Evolutionary conservation across 2,329 filamentous ascomycete species (phyloP), one percentile per base, ranked within the genome.

Genomic region (Diaporthe nobilis): DNA sequence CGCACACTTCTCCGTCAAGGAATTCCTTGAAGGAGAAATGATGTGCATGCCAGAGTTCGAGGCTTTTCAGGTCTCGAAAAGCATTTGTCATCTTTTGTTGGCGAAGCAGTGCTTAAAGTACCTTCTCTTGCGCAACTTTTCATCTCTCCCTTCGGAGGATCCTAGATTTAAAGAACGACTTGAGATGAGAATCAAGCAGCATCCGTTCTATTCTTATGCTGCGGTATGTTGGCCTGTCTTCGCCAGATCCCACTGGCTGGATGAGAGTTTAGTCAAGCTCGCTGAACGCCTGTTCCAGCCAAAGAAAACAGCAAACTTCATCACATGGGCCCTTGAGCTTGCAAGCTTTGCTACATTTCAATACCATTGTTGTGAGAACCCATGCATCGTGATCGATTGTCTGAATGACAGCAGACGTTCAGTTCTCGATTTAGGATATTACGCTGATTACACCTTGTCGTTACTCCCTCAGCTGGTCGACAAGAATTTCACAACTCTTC

Each of bases 191-290:
- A 22, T 31, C 20, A 13, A 44, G 28, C 25, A 34, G 13, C 68
- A 71, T 15, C 58, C 71, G n/a, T 73, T 73, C 44, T 73, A 73
- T 25, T 20, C 9, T 2, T 67, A 58, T 8, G 71, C 71, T n/a
- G 31, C 71, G 3, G 8, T 8, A 2, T 6, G n/a, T 31, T 73
- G 58, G 58, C 71, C 61, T 2, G 15, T 34, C 2, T 34, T 42
- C 25, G 71, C 58, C 4, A 44, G 4, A n/a, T 4, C 37, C 3
- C 17, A 42, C 7, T 67, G 58, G 71, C 2, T 17, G 31, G 34
- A 73, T 22, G 4, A 57, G 17, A 2, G 3, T 10, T 20, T 73
- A 34, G 20, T 67, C n/a, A 15, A 44, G 10, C 28, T 17, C 12
- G 71, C 61, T 2, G 2, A 17, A 28, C 0, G 3, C 3, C 39